Evolutionary conservation across 352 stramenopile genomes (phyloP).

Genomic region (Blastocystis sp.): DNA sequence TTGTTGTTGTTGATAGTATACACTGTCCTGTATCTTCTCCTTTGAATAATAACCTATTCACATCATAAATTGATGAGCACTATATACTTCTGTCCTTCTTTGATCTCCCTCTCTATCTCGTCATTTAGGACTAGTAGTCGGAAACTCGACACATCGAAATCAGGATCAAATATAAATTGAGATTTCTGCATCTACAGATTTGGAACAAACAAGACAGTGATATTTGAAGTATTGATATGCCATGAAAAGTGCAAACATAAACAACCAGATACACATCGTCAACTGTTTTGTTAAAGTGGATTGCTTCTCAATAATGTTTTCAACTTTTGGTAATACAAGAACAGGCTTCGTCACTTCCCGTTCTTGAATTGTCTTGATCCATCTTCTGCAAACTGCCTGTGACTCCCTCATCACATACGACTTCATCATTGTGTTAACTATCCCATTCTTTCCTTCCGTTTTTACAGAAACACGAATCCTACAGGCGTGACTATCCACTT

Average conservation of each 20-base stretch:
- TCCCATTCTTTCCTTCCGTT: background rate
- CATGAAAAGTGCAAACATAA: background rate
- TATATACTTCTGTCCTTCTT: background rate
- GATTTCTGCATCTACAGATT: background rate
- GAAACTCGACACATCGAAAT: background rate
- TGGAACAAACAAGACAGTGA: background rate
- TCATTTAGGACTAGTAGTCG: background rate
- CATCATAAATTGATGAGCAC: background rate
- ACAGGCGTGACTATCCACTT: background rate
- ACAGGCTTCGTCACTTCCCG: background rate
- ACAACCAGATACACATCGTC: background rate
- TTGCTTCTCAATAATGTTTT: background rate
- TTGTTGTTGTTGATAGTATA: background rate
- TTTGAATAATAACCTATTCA: constrained; percentile 9
- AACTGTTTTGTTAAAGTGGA: background rate
- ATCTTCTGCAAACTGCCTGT: background rate
- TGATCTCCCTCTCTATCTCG: background rate
- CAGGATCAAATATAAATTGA: background rate
- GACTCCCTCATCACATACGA: background rate
- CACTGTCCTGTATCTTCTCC: constrained; percentile 6
- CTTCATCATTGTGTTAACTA: background rate
- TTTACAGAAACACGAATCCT: background rate
- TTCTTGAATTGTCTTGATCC: constrained; percentile 1
- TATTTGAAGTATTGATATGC: background rate
- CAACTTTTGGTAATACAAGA: background rate